These are phyloP conservation scores for Populus tomentosa DNA, from an alignment of 441 rosid species.

Conservation along the genomic window DNA sequence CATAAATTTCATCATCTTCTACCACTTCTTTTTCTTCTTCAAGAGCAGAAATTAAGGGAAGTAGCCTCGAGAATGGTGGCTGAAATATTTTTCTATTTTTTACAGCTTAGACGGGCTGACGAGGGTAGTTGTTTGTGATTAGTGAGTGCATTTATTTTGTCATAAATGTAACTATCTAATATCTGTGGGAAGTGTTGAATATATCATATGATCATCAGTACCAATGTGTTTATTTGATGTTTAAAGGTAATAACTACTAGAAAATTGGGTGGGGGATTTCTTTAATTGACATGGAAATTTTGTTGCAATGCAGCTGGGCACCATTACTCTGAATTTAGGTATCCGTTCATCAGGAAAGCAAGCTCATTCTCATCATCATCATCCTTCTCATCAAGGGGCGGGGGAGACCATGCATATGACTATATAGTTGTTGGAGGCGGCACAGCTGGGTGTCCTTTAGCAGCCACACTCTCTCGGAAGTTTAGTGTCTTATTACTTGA, in stretches of 20 bases:
- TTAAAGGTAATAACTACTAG: neutral
- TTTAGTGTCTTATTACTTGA: conserved; percentile 71
- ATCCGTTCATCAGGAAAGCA: conserved; percentile 70
- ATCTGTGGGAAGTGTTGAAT: neutral
- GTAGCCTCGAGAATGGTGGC: neutral
- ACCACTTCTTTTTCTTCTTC: neutral
- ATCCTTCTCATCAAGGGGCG: conserved; percentile 42
- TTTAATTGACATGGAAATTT: neutral
- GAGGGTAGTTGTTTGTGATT: neutral
- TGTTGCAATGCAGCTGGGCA: conserved; percentile 27
- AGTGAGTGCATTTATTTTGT: neutral
- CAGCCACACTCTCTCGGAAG: conserved; percentile 75
- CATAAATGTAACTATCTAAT: neutral
- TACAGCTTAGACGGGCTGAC: neutral
- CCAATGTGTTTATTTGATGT: neutral
- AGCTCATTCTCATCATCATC: conserved; percentile 62
- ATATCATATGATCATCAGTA: neutral
- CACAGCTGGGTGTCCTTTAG: conserved; percentile 90
- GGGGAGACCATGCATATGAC: conserved; percentile 37
- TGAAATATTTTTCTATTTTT: neutral
- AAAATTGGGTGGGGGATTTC: neutral
- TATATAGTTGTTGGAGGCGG: conserved; percentile 91
- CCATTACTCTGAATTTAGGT: conserved; percentile 30
- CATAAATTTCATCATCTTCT: neutral
- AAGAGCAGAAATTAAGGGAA: too few species aligned